These are phyloP conservation scores for Sphagnum magellanicum DNA, from an alignment of 228 moss, liverwort and hornwort species.

Conservation along the genomic window DNA sequence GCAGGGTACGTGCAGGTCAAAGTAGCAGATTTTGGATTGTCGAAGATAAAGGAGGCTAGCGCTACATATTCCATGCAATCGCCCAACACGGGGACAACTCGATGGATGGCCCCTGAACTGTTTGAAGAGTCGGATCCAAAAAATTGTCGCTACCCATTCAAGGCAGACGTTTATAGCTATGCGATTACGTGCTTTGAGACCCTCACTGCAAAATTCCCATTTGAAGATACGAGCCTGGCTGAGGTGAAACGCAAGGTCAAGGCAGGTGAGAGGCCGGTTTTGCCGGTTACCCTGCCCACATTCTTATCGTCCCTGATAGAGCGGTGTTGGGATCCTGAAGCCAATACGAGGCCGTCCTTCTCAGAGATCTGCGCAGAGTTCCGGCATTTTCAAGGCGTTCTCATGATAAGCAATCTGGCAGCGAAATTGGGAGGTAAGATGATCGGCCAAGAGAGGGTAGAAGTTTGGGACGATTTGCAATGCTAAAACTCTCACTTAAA, in stretches of 20 bases:
- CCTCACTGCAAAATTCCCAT: conserved; percentile 5
- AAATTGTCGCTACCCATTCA: background rate
- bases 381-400: background rate
- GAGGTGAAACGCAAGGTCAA: conserved; percentile 2
- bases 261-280: background rate
- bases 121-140: background rate
- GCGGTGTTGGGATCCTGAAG: conserved; percentile 1
- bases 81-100: background rate
- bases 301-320: background rate
- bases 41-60: background rate
- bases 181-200: conserved; percentile 3
- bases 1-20: conserved; percentile 1
- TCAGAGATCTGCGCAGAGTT: background rate
- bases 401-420: background rate
- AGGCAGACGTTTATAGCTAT: conserved; percentile 2
- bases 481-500: too few relatives aligned
- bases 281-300: background rate
- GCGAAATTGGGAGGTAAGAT: too few relatives aligned
- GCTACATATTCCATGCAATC: background rate
- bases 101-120: conserved; percentile 6
- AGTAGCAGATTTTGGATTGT: conserved; percentile 4
- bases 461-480: too few relatives aligned
- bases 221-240: background rate
- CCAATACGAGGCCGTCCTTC: conserved; percentile 1
- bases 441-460: too few relatives aligned